Evolutionary conservation across 78 protist genomes (phyloP).

Genomic region (Polysphondylium violaceum): DNA sequence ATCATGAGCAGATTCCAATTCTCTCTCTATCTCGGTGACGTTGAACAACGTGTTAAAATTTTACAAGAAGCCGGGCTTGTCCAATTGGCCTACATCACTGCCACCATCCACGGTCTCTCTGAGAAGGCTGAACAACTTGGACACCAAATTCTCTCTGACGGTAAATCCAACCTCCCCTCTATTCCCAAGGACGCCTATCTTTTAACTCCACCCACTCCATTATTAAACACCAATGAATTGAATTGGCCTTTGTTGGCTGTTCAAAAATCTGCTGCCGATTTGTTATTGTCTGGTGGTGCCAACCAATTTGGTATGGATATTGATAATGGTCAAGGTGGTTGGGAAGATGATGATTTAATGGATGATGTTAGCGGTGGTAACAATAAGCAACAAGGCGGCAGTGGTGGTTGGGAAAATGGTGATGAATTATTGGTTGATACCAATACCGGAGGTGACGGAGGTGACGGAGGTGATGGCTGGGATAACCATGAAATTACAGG

Average conservation of each 20-base stretch:
- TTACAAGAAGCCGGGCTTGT: slow-evolving; percentile 84
- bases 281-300: slow-evolving; percentile 20
- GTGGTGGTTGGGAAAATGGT: slow-evolving; percentile 29
- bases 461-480: slow-evolving; percentile 73
- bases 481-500: slow-evolving; percentile 54
- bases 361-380: neutral
- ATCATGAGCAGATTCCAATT: slow-evolving; percentile 91
- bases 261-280: slow-evolving; percentile 73
- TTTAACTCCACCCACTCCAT: slow-evolving; percentile 86
- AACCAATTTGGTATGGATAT: slow-evolving; percentile 48
- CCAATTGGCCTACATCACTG: slow-evolving; percentile 92
- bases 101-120: slow-evolving; percentile 91
- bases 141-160: slow-evolving; percentile 2
- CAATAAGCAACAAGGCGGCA: neutral
- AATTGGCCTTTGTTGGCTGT: slow-evolving; percentile 95
- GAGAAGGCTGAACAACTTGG: slow-evolving; percentile 74
- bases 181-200: slow-evolving; percentile 21
- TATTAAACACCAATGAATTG: slow-evolving; percentile 48
- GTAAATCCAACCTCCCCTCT: slow-evolving; percentile 17
- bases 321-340: slow-evolving; percentile 7
- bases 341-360: slow-evolving; percentile 44
- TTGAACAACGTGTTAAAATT: slow-evolving; percentile 86
- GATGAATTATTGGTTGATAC: neutral
- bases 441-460: slow-evolving; percentile 55
- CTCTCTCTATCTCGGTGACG: slow-evolving; percentile 95